Base-by-base conservation (phyloP, 768 basidiomycete species). In the Rhodotorula paludigena region DNA sequence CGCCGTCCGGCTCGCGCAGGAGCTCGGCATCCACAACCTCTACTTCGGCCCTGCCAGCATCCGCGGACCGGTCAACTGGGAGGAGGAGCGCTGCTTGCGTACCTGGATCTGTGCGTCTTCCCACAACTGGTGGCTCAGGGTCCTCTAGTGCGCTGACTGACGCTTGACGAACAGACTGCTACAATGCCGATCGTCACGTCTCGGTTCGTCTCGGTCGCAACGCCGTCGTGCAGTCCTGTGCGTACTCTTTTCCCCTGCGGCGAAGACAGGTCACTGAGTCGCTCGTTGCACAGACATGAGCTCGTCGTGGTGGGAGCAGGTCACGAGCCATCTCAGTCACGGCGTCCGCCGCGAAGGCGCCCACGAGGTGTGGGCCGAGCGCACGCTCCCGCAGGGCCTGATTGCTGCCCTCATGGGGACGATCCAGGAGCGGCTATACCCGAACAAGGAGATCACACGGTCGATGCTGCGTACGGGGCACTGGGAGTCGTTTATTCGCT, bases 151-250 rank as follows among this genome's bases (percentile, higher is more conserved):
- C n/a, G 12, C 38, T 48, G 20, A 57, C 54, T 7, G 2, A 30
- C n/a, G 10, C 42, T 14, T 23, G 2, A 9, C 6, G 23, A 4
- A 14, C 42, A 68, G 66, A 62, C 47, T 67, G 65, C 53, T 71
- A 67, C 58, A 72, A 72, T 59, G 70, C 70, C 28, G 70, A 72
- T 38, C 65, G 70, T 9, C 70, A 72, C 63, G 64, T 65, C 15
- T 64, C 64, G 5, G 63, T 62, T 20, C 57, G 64, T 2, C 64
- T 70, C 25, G 69, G 64, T 12, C 57, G 64, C 23, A 69, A 69
- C 36, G 58, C 69, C 15, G 69, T 71, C 49, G 60, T 71, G 33
- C 69, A 71, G 33, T 53, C 61, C 8, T 64, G 63, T 66, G 1
- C 36, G 53, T 54, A 14, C 21, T 20, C 9, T 51, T 23, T 15